Evolutionary conservation across 2,329 filamentous ascomycete genomes (phyloP).

Genomic region (Nemania sp.): DNA sequence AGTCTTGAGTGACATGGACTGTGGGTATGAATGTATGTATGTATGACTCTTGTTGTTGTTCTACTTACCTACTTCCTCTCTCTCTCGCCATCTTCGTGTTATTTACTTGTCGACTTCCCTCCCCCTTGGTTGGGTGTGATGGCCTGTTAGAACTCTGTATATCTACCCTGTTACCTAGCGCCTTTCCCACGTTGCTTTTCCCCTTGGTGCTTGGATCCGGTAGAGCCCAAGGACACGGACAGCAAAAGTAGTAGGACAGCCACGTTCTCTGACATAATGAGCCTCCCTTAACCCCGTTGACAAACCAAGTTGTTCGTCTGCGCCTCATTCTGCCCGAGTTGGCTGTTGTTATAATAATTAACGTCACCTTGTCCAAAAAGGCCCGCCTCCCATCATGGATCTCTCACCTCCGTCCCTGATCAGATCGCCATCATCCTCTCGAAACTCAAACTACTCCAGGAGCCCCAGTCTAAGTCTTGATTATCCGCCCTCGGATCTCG

Average conservation of each 20-base stretch:
- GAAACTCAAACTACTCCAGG: conserved; percentile 59
- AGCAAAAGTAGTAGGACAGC: conserved; percentile 23
- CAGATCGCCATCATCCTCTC: conserved; percentile 58
- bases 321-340: conserved; percentile 34
- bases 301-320: conserved; percentile 21
- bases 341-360: conserved; percentile 36
- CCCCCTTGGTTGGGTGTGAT: conserved; percentile 8
- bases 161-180: conserved; percentile 35
- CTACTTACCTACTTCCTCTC: too few species aligned
- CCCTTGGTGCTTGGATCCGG: conserved; percentile 22
- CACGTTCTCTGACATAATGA: conserved; percentile 39
- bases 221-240: conserved; percentile 24
- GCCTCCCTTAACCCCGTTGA: conserved; percentile 27
- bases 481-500: conserved; percentile 60
- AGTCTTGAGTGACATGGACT: conserved; percentile 22
- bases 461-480: conserved; percentile 56
- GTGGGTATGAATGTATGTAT: conserved; percentile 32
- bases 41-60: too few species aligned
- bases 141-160: conserved; percentile 31
- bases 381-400: conserved; percentile 56
- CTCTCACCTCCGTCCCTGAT: conserved; percentile 62
- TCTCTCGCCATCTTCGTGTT: conserved; percentile 11
- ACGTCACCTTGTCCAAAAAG: conserved; percentile 29
- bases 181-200: conserved; percentile 27
- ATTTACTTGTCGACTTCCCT: conserved; percentile 25